phyloP scores from a whole-genome alignment of 148 eudicot species.

The Amaranthus hypochondriacus region DNA sequence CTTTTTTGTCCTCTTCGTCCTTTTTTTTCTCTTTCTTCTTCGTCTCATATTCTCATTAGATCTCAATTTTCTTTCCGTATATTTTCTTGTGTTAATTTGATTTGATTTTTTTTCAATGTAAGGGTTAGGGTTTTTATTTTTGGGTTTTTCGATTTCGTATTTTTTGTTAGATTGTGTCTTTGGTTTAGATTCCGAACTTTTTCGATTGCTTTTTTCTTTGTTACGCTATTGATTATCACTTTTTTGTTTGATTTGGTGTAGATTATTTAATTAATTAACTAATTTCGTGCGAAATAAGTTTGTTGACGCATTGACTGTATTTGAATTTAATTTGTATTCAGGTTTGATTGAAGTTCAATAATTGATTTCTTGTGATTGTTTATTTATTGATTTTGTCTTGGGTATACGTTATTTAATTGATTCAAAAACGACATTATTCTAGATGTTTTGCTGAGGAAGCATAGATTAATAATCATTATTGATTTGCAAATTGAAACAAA shows the following conservation, averaged over 20 bases:
- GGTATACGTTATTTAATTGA: not conserved
- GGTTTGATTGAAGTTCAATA: not conserved
- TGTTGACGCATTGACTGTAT: not conserved
- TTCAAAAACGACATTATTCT: not conserved
- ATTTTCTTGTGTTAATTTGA: not conserved
- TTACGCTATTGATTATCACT: not conserved
- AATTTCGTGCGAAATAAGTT: not conserved
- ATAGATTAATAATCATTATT: not conserved
- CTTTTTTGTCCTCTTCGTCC: not conserved
- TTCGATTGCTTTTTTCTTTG: not conserved
- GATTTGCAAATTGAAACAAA: not conserved
- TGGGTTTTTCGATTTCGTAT: not conserved
- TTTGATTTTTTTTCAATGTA: not conserved
- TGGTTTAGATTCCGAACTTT: not conserved
- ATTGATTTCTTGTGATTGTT: not conserved
- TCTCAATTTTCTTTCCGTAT: not conserved
- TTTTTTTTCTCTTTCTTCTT: not conserved
- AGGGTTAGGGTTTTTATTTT: constrained; percentile 2
- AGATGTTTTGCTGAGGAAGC: not conserved
- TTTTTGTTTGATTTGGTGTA: not conserved
- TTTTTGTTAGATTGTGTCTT: not conserved
- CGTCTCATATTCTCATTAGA: not conserved
- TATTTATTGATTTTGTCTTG: not conserved
- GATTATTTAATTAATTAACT: not conserved
- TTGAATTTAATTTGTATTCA: not conserved